Evolutionary conservation across 1,284 basidiomycete genomes (phyloP), one percentile per base, ranked within the genome.

Genomic region (Trichosporon ovoides): DNA sequence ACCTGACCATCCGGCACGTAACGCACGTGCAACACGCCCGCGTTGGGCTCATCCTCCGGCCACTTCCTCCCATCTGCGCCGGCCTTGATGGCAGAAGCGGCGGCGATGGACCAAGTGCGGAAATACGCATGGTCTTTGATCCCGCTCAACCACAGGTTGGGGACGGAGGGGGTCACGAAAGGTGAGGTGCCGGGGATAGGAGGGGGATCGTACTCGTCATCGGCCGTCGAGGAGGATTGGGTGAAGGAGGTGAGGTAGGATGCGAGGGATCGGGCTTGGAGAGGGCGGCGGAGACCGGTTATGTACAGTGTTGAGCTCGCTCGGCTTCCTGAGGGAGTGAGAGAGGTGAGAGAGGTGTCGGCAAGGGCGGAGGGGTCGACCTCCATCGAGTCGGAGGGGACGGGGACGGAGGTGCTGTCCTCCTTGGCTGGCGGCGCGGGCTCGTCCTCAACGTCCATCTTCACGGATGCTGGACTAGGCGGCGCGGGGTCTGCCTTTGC

Each of bases 61-160:
- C 43, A 48, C 43, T 48, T 48, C 43, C 28, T 28, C 43, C 43
- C 43, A 22, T 48, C 43, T 5, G 28, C 43, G 24, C 22, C 24
- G 3, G 2, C 7, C 43, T 48, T 48, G 14, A 48, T 48, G 13
- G 43, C 43, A 16, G 13, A 16, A 7, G 43, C 43, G 22, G 43
- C 43, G 16, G 22, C 11, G 24, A 28, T 16, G 14, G 11, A 14
- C 43, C 43, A 48, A 3, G 43, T 48, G 16, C 43, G 43, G 24
- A 6, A 28, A 46, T 75, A 77, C 1, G 72, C 73, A 59, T 77
- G 76, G 31, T 67, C 66, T 59, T 77, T 77, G 35, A 77, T 65
- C 10, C 74, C 74, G 4, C 65, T 67, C 2, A 77, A 56, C 76
- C 76, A 77, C n/a, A 75, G 52, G 6, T 70, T 72, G 2, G 70